A percentile compares a stretch with the other conserved stretches of the same genome.
Evolutionary conservation across 345 rosid species (phyloP).

Genomic region (Melaleuca quinquenervia): DNA sequence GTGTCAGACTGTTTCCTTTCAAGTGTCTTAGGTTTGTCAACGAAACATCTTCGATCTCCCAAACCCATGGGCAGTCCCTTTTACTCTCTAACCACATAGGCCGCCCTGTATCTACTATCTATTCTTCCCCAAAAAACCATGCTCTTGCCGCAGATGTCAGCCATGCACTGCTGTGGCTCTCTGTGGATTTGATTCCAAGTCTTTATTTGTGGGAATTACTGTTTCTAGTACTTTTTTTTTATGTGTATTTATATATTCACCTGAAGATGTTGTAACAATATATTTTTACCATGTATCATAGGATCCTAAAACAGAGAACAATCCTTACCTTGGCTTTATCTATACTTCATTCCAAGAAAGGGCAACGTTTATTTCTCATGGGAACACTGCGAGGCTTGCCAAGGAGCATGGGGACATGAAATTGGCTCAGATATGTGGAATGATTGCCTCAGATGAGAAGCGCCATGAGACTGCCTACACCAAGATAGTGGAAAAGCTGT

Average conservation of each 20-base stretch:
- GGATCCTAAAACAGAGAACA: conserved; percentile 85
- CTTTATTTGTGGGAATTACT: neutral
- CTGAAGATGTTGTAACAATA: neutral
- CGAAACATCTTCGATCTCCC: too few relatives aligned
- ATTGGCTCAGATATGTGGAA: conserved; percentile 86
- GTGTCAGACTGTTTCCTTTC: neutral
- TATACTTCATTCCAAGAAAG: conserved; percentile 96
- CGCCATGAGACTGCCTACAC: conserved; percentile 95
- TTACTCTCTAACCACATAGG: neutral
- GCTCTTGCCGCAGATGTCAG: neutral
- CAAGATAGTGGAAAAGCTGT: conserved; percentile 75
- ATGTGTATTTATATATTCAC: neutral
- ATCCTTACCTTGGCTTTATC: conserved; percentile 82
- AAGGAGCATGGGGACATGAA: conserved; percentile 72
- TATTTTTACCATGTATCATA: conserved; percentile 3
- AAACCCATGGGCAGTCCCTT: too few relatives aligned
- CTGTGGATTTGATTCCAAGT: neutral
- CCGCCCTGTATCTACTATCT: neutral
- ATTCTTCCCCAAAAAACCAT: neutral
- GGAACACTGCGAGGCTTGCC: conserved; percentile 89
- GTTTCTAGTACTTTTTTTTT: neutral
- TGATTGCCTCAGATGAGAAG: conserved; percentile 84
- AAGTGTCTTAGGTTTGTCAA: too few relatives aligned
- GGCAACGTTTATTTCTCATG: conserved; percentile 92
- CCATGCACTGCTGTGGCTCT: neutral